Percentiles rank a stretch among this genome's conserved stretches.
Evolutionary conservation across 768 basidiomycete genomes (phyloP).

Genomic region (Lentinula edodes): DNA sequence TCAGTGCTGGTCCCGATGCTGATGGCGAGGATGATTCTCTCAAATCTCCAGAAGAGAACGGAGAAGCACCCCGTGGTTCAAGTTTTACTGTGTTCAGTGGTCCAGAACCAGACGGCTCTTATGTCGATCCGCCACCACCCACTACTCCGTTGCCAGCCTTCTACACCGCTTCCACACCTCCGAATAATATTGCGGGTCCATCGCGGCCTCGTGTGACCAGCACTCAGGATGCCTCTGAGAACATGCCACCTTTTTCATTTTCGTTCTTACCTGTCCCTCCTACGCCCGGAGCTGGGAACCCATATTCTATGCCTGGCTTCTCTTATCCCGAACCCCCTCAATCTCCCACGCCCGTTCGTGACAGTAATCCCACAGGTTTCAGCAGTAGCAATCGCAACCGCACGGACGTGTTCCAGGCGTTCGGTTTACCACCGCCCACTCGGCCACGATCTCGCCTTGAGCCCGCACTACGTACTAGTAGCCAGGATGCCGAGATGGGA

Average conservation of each 20-base stretch:
- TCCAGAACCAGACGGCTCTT: constrained; percentile 25
- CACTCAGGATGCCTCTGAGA: constrained; percentile 47
- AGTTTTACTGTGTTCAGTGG: constrained; percentile 48
- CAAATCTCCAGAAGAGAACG: constrained; percentile 13
- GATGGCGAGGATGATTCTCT: constrained; percentile 3
- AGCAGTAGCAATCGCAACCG: constrained; percentile 20
- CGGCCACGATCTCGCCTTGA: constrained; percentile 35
- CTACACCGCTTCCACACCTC: constrained; percentile 39
- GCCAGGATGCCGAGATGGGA: constrained; percentile 22
- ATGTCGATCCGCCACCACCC: constrained; percentile 42
- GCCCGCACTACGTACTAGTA: constrained; percentile 15
- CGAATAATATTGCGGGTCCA: constrained; percentile 20
- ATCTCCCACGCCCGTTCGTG: constrained; percentile 48
- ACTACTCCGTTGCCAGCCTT: constrained; percentile 48
- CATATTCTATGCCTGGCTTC: constrained; percentile 33
- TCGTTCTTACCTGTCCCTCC: constrained; percentile 46
- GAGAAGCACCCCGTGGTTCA: constrained; percentile 21
- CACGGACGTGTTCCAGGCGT: constrained; percentile 40
- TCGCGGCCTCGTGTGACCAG: constrained; percentile 27
- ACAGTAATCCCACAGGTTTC: constrained; percentile 6
- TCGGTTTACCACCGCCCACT: constrained; percentile 38
- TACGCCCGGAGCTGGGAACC: constrained; percentile 37
- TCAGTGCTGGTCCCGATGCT: constrained; percentile 13
- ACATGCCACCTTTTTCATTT: constrained; percentile 49
- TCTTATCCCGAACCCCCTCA: constrained; percentile 53